Evolutionary conservation across 2,329 filamentous ascomycete species (phyloP).

Genomic region (Sporothrix pseudoabietina): DNA sequence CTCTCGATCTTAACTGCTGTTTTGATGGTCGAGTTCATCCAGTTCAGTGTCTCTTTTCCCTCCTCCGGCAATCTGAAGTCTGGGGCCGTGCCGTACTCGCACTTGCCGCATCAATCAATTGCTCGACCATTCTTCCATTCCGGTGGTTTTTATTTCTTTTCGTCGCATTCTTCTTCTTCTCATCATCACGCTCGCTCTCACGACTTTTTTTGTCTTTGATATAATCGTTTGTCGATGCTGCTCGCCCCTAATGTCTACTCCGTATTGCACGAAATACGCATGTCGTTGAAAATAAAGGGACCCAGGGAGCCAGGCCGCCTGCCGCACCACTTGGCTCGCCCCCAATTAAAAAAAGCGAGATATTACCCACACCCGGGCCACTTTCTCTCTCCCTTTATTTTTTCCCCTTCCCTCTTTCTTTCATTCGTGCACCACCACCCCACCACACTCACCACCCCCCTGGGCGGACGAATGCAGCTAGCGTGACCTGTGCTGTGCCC

Average conservation of each 20-base stretch:
- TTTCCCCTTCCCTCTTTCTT: background rate
- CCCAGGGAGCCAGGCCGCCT: background rate
- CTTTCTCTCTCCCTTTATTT: conserved; percentile 1
- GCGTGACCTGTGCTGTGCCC: conserved; percentile 2
- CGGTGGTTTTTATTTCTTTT: background rate
- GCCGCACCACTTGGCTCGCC: background rate
- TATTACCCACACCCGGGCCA: conserved; percentile 3
- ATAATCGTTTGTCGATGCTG: background rate
- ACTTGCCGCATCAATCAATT: background rate
- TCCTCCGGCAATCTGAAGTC: background rate
- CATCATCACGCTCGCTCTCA: background rate
- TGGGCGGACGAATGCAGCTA: conserved; percentile 3
- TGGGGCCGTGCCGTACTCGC: conserved; percentile 12
- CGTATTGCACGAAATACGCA: conserved; percentile 15
- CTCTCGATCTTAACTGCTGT: background rate
- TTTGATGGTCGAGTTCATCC: background rate
- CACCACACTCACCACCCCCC: background rate
- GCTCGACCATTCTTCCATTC: background rate
- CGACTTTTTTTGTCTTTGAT: background rate
- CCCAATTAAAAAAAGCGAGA: conserved; percentile 13
- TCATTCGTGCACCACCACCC: background rate
- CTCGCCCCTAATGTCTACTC: no score
- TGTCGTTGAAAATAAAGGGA: conserved; percentile 18
- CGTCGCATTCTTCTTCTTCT: background rate
- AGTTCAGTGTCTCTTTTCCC: conserved; percentile 4